Evolutionary conservation across 129 eudicot genomes (phyloP), one percentile per base, ranked within the genome.

Genomic region (Rutidosis leptorrhynchoides): DNA sequence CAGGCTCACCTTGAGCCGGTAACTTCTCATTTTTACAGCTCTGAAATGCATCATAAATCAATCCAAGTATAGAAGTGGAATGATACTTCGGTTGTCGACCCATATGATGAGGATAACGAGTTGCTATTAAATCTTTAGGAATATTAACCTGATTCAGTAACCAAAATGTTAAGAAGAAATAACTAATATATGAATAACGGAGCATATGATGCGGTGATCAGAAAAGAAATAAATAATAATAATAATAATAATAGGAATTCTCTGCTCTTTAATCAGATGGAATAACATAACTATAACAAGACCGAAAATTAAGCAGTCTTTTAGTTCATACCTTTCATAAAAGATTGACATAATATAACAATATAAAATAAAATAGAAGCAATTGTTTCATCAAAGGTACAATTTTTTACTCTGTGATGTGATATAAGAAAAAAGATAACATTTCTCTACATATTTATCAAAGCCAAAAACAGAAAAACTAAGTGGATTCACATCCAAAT

Each of bases 1-100:
- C 2, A 56, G 28, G 37, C 35, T 65, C 22, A 64, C 77, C 77
- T 74, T 54, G 72, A 40, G 19, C 40, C 4, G 58, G 72, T 56
- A 62, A 33, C 77, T 72, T 72, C 40, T 72, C 77, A 5, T 35
- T 72, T 65, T 40, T 65, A 74, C 71, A 45, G 2, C 29, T 74
- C 49, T 74, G 78, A 56, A 74, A 74, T 42, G n/a, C 37, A 40
- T 74, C 78, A 65, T 40, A 74, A 28, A 74, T 74, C 30, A 17
- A 16, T 74, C 78, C 78, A 56, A 74, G 72, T 6, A 74, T 12
- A 45, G 78, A 74, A 15, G 78, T 74, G 0, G 78, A 74, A 23
- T 6, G 78, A 43, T 54, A 74, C 56, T 27, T 60, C 20, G 72
- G 59, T 26, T 46, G 57, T 27, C 78, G 71, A 20, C 24, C 67